Percentiles rank a stretch among this genome's conserved stretches.
Conservation (phyloP, 1,284 basidiomycete species). For the Stygiomarasmius scandens region DNA sequence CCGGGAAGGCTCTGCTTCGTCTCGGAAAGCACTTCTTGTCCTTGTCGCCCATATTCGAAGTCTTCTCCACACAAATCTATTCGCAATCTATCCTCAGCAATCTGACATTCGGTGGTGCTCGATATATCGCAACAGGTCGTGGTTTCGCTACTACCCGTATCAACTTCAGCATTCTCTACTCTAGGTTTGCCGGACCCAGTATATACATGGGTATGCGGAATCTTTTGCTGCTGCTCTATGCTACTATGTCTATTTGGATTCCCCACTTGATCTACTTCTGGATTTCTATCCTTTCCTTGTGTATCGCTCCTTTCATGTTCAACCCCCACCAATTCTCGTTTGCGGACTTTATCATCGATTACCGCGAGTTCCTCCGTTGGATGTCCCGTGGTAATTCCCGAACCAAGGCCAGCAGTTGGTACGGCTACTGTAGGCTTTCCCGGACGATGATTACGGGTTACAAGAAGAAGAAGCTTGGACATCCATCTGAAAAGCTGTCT, state of each 20-base stretch:
- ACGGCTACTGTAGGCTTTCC: constrained; percentile 94
- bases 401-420: constrained; percentile 96
- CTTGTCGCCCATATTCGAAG: constrained; percentile 93
- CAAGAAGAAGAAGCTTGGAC: constrained; percentile 96
- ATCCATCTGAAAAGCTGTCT: constrained; percentile 94
- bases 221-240: constrained; percentile 85
- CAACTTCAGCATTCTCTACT: constrained; percentile 93
- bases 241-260: constrained; percentile 89
- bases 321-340: constrained; percentile 98
- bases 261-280: constrained; percentile 97
- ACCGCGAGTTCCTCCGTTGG: constrained; percentile 96
- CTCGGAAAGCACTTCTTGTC: constrained; percentile 95
- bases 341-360: constrained; percentile 95
- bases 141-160: constrained; percentile 96
- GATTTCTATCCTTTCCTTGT: constrained; percentile 89
- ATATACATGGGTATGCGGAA: constrained; percentile 98
- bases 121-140: constrained; percentile 96
- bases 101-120: constrained; percentile 92
- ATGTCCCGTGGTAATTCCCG: constrained; percentile 97
- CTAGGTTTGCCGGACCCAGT: constrained; percentile 96
- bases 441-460: constrained; percentile 96
- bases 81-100: constrained; percentile 95
- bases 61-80: constrained; percentile 97
- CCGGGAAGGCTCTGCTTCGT: constrained; percentile 90
- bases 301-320: constrained; percentile 94